Base-by-base conservation (phyloP, 805 yeast genomes). In the Blastobotrys attinorum region DNA sequence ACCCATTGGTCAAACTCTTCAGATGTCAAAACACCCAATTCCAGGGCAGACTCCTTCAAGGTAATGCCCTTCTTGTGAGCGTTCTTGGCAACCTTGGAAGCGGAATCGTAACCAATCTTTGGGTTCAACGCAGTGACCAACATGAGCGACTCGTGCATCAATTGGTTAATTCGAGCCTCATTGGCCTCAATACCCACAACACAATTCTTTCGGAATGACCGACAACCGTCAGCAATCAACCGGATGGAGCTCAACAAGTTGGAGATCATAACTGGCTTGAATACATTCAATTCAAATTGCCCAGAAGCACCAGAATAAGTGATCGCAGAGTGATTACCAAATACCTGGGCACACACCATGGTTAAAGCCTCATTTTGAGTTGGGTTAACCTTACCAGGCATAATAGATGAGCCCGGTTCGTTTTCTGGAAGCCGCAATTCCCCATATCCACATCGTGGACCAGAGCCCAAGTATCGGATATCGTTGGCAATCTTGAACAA, bases 371-470 rank as follows among this genome's bases (percentile, higher is more conserved):
- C 98, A 67, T 89, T 89, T 74, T 92, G 98, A 45, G 98, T 92
- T 54, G 98, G 98, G 77, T 92, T 92, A 51, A 92, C 97, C 73
- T 92, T 92, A 64, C 98, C 98, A 42, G 98, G 98, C 98, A 92
- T 92, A 68, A 92, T 92, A 22, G 97, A 88, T 47, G 97, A 87
- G 62, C 98, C 98, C 46, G 98, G 98, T 73, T 92, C 98, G 69
- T 92, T 92, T 73, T 90, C 97, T 51, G 98, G 98, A 57, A 92
- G 73, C 22, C 87, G 63, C 56, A 92, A 78, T 71, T 92, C 98
- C 45, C 97, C 97, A 70, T 92, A 92, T 51, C 98, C 98, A 71
- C 98, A 92, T 73, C 98, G 83, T 63, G 98, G 98, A 60, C 98
- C 98, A 38, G 96, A 86, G 52, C 97, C 98, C 57, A 92, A 79